A percentile compares a stretch with the other conserved stretches of the same genome.
phyloP scores from a whole-genome alignment of 2,329 filamentous ascomycete genomes.

The Fusarium sp. region DNA sequence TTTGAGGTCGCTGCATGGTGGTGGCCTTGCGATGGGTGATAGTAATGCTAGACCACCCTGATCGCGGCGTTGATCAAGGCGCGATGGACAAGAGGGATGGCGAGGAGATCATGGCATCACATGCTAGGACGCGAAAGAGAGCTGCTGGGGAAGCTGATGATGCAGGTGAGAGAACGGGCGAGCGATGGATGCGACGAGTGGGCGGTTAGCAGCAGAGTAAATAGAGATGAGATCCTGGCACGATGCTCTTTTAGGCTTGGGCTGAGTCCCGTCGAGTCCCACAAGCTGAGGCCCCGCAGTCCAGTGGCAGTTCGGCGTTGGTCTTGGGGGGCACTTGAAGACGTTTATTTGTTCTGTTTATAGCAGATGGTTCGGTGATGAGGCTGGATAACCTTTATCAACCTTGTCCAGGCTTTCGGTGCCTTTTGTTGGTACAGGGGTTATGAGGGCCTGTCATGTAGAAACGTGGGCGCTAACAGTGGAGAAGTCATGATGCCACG shows the following conservation, averaged over 20 bases:
- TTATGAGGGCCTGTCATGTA: not conserved
- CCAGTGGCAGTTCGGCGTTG: not conserved
- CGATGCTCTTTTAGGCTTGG: conserved; percentile 31
- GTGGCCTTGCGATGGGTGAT: conserved; percentile 4
- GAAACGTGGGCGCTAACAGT: not conserved
- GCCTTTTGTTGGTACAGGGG: not conserved
- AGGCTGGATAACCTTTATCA: not conserved
- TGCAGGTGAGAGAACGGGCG: conserved; percentile 31
- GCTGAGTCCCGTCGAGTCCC: conserved; percentile 26
- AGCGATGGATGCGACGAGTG: conserved; percentile 31
- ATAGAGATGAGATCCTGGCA: conserved; percentile 27
- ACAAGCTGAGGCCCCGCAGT: conserved; percentile 18
- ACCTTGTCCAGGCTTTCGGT: not conserved
- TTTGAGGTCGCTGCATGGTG: conserved; percentile 37
- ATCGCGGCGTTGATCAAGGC: conserved; percentile 35
- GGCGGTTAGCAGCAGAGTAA: conserved; percentile 31
- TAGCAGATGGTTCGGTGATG: not conserved
- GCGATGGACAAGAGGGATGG: conserved; percentile 14
- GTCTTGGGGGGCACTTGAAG: not conserved
- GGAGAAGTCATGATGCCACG: conserved; percentile 12
- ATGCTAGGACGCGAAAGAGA: conserved; percentile 5
- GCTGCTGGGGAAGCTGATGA: conserved; percentile 14
- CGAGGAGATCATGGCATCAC: conserved; percentile 32
- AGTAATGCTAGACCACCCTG: conserved; percentile 23
- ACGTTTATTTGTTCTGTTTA: not conserved